phyloP scores from a whole-genome alignment of 1,284 basidiomycete species.

The Agaricales sp. region DNA sequence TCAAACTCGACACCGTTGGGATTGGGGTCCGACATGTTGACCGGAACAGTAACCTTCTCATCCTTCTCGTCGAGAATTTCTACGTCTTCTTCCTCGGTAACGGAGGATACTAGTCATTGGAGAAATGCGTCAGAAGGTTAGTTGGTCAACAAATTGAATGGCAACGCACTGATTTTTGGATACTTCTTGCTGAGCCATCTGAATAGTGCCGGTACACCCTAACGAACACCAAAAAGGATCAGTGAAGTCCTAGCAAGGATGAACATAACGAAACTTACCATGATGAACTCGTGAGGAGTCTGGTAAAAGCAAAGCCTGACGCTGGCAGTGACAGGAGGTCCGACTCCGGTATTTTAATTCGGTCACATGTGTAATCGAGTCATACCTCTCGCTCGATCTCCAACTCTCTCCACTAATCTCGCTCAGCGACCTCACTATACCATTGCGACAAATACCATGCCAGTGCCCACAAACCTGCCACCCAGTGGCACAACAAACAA shows the following conservation, averaged over 20 bases:
- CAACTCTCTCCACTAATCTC: too few species aligned
- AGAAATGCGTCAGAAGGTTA: not conserved
- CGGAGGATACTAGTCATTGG: slow-evolving; percentile 51
- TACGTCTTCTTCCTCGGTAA: slow-evolving; percentile 74
- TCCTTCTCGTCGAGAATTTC: slow-evolving; percentile 64
- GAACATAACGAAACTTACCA: too few species aligned
- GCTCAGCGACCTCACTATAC: too few species aligned
- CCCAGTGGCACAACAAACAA: not conserved
- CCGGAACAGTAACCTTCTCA: slow-evolving; percentile 60
- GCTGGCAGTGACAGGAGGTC: too few species aligned
- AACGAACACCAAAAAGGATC: slow-evolving; percentile 1
- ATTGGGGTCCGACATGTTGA: slow-evolving; percentile 80
- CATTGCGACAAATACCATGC: not conserved
- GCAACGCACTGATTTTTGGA: slow-evolving; percentile 72
- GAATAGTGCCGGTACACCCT: slow-evolving; percentile 94
- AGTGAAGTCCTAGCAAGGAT: too few species aligned
- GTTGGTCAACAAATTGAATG: slow-evolving; percentile 2
- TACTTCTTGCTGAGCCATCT: slow-evolving; percentile 96
- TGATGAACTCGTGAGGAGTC: too few species aligned
- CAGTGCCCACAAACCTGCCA: not conserved
- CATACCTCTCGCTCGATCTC: too few species aligned
- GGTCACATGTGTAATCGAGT: not conserved
- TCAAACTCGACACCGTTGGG: slow-evolving; percentile 98
- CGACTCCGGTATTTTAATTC: too few species aligned
- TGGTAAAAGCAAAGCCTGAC: too few species aligned